Conservation (phyloP, 768 basidiomycete genomes). For the Candolleomyces aberdarensis region DNA sequence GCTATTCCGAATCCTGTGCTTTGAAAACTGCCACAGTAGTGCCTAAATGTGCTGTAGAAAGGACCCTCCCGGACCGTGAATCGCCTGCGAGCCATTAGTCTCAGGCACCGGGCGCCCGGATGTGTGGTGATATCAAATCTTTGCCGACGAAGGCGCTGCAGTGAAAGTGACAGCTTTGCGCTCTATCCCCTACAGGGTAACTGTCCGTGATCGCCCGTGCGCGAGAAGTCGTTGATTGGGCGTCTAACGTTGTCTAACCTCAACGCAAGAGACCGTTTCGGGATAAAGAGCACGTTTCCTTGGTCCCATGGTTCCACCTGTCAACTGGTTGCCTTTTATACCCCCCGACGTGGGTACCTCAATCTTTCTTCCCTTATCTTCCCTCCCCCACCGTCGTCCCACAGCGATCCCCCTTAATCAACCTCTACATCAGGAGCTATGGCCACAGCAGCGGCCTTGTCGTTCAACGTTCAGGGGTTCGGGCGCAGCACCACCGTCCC, state of each 20-base stretch:
- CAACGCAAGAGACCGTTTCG: neutral
- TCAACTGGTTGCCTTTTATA: neutral
- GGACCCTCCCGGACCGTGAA: too few relatives aligned
- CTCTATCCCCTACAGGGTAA: too few relatives aligned
- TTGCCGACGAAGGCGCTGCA: too few relatives aligned
- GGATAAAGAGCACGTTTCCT: neutral
- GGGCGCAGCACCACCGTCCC: slow-evolving; percentile 12
- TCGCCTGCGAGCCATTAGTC: too few relatives aligned
- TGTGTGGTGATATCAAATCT: too few relatives aligned
- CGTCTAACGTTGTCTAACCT: too few relatives aligned
- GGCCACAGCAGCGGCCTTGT: slow-evolving; percentile 10
- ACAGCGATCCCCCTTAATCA: neutral
- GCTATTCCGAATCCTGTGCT: too few relatives aligned
- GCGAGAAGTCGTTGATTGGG: neutral
- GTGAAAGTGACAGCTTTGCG: too few relatives aligned
- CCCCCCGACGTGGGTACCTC: neutral
- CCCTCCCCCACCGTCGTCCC: neutral
- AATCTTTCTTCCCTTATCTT: neutral
- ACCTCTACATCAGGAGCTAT: neutral
- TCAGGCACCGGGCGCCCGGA: too few relatives aligned
- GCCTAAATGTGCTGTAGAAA: too few relatives aligned
- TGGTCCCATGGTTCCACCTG: neutral
- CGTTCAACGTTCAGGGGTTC: slow-evolving; percentile 10
- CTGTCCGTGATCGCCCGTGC: too few relatives aligned
- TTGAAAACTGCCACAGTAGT: too few relatives aligned